Percentiles rank a stretch among this genome's conserved stretches.
These are phyloP conservation scores for Phaseolus lunatus DNA, from an alignment of 306 rosid genomes.

Conservation along the genomic window DNA sequence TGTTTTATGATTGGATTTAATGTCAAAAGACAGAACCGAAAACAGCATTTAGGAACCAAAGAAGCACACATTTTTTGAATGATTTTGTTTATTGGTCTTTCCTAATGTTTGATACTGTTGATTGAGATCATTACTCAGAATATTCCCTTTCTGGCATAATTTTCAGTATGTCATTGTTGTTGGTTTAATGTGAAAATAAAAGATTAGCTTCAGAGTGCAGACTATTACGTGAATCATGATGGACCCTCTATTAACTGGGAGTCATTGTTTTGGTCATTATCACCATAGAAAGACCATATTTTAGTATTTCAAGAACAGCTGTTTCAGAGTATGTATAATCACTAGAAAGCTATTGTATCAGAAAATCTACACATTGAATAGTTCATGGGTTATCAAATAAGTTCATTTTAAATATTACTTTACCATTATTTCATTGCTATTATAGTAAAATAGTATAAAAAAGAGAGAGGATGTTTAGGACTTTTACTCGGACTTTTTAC, in stretches of 20 bases:
- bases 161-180: not conserved
- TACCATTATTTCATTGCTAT: not conserved
- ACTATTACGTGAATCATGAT: not conserved
- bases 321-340: too few species aligned
- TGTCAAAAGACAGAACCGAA: not conserved
- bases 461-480: not conserved
- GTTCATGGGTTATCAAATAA: not conserved
- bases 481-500: too few species aligned
- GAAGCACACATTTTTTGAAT: too few species aligned
- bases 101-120: not conserved
- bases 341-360: not conserved
- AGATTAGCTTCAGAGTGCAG: not conserved
- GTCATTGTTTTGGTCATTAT: not conserved
- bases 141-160: not conserved
- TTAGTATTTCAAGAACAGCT: not conserved
- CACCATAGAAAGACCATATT: not conserved
- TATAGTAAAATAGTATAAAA: too few species aligned
- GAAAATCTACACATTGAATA: not conserved
- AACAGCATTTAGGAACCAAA: too few species aligned
- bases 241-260: not conserved
- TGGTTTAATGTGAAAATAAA: not conserved
- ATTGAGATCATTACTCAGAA: not conserved
- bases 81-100: too few species aligned
- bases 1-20: not conserved
- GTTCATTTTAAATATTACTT: too few species aligned